Base-by-base conservation (phyloP, 164 flowering plant genomes). In the Nymphaea thermarum region DNA sequence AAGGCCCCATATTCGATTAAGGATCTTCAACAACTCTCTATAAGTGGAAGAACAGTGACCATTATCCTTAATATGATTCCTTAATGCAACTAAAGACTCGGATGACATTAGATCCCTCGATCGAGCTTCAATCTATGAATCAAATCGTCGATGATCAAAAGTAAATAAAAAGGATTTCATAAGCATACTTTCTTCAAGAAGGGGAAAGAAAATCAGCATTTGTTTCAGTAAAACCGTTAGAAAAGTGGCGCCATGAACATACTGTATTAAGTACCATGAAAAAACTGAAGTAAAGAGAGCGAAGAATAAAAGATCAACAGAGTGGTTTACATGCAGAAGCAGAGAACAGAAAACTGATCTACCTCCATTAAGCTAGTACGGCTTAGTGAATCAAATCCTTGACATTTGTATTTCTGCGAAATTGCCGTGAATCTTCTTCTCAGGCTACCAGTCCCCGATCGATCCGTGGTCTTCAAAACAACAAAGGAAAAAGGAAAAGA, bases 281-380 rank as follows among this genome's bases (percentile, higher is more conserved):
- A 25, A 25, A 25, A 25, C 36, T 25, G 36, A 25, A 25, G 36
- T 25, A 10, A 51, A 51, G 14, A 10, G 57, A 51, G 57, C 57
- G 14, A 51, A 51, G 5, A 15, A 15, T 15, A 25, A 51, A 15
- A 51, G 57, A 51, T 8, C 57, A 7, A 51, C 57, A 51, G 12
- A 51, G 14, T 51, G 57, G 14, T 51, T 51, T 51, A 10, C 8
- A 51, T 7, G 1, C 12, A 4, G 57, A 51, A 51, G 14, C 57
- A 51, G 57, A 51, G 8, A 15, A 10, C 14, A 51, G 57, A 51
- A 67, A 41, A 36, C 51, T 12, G 6, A 47, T 12, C 43, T 79
- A 93, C 96, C 96, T 93, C 98, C 96, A 90, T 86, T 7, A 84
- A 75, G 77, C 86, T 85, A 47, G 84, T 83, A 79, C 74, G 84